Evolutionary conservation across 306 rosid genomes (phyloP).

Genomic region (Gastrolobium villosum): DNA sequence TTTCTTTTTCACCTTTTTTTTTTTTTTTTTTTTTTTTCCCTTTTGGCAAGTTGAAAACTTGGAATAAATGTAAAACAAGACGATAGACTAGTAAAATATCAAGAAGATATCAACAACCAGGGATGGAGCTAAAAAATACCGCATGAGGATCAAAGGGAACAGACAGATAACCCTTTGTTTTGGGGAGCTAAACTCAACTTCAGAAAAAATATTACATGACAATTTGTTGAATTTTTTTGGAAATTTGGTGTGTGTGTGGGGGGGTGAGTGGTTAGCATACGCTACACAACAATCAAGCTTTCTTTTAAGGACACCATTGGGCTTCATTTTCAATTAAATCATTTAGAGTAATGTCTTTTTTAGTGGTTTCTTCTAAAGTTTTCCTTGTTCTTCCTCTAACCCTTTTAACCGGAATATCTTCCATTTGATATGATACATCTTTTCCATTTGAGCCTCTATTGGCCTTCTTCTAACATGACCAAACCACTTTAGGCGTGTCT

Average conservation of each 20-base stretch:
- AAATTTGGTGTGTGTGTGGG: background rate
- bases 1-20: background rate
- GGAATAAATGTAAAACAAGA: constrained; percentile 7
- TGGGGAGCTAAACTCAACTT: background rate
- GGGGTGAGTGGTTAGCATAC: background rate
- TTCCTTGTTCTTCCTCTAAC: background rate
- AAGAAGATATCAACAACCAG: constrained; percentile 21
- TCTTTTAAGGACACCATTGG: background rate
- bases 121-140: background rate
- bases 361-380: background rate
- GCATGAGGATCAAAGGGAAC: background rate
- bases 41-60: background rate
- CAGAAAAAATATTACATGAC: background rate
- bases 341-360: constrained; percentile 1
- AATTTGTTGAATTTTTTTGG: constrained; percentile 4
- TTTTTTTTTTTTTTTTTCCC: background rate
- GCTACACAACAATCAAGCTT: constrained; percentile 21
- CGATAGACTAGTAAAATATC: background rate
- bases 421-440: constrained; percentile 13
- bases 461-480: background rate
- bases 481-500: constrained; percentile 25
- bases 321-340: constrained; percentile 9
- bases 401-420: background rate
- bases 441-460: constrained; percentile 1
- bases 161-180: background rate